Evolutionary conservation across 2,329 filamentous ascomycete species (phyloP).

Genomic region (Fusarium circinatum): DNA sequence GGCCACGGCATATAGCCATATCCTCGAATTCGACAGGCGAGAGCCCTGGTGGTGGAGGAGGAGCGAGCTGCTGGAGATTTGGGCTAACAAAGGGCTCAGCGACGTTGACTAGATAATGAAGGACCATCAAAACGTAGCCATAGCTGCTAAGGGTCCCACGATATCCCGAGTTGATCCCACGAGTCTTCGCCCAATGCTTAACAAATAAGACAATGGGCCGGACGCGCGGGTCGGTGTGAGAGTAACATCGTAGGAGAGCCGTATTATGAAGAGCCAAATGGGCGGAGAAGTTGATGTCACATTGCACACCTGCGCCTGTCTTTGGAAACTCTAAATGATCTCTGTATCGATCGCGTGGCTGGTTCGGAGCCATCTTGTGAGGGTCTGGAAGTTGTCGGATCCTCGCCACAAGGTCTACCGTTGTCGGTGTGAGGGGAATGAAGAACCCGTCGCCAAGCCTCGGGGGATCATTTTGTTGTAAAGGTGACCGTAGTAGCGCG

Average conservation of each 20-base stretch:
- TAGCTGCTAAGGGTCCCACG: slow-evolving; percentile 89
- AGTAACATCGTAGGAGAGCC: slow-evolving; percentile 83
- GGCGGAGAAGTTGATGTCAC: slow-evolving; percentile 92
- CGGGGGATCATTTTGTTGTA: slow-evolving; percentile 27
- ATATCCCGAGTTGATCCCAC: slow-evolving; percentile 88
- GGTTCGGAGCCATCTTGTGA: slow-evolving; percentile 60
- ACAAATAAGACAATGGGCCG: slow-evolving; percentile 83
- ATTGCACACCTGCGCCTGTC: slow-evolving; percentile 81
- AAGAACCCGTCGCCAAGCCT: slow-evolving; percentile 37
- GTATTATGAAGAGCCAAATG: slow-evolving; percentile 88
- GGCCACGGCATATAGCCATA: slow-evolving; percentile 65
- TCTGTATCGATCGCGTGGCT: slow-evolving; percentile 63
- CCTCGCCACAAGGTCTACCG: slow-evolving; percentile 50
- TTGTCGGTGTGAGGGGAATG: slow-evolving; percentile 52
- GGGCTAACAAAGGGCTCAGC: slow-evolving; percentile 83
- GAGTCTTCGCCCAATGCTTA: slow-evolving; percentile 88
- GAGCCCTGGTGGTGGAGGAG: slow-evolving; percentile 51
- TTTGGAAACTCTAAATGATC: slow-evolving; percentile 82
- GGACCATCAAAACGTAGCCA: slow-evolving; percentile 90
- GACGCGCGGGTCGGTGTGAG: slow-evolving; percentile 80
- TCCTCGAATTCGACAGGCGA: slow-evolving; percentile 38
- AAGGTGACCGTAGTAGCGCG: slow-evolving; percentile 56
- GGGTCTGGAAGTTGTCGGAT: slow-evolving; percentile 61
- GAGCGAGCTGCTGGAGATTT: slow-evolving; percentile 76
- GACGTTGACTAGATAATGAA: slow-evolving; percentile 90